Evolutionary conservation across 1,139 yeast genomes (phyloP).

Genomic region (Pichia sp.): DNA sequence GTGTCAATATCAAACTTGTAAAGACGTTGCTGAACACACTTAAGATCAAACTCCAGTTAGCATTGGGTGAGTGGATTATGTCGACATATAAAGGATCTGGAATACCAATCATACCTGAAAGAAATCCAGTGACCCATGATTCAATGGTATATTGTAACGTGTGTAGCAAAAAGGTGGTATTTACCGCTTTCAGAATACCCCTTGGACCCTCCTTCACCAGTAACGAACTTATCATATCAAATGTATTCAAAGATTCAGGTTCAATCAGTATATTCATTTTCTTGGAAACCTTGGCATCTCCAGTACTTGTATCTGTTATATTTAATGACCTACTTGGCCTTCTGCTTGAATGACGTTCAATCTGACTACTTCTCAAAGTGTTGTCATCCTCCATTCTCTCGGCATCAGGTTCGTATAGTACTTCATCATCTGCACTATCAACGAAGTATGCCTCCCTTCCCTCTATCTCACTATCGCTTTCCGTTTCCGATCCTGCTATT

Average conservation of each 20-base stretch:
- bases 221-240: constrained; percentile 65
- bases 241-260: constrained; percentile 59
- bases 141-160: constrained; percentile 74
- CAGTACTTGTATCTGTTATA: no score
- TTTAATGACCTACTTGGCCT: no score
- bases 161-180: constrained; percentile 74
- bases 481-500: no score
- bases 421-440: constrained; percentile 12
- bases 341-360: constrained; percentile 22
- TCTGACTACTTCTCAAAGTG: constrained; percentile 19
- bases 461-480: constrained; percentile 26
- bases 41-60: constrained; percentile 57
- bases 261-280: constrained; percentile 32
- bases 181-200: constrained; percentile 82
- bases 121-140: constrained; percentile 87
- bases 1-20: constrained; percentile 73
- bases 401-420: neutral
- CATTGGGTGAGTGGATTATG: constrained; percentile 73
- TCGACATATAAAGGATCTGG: constrained; percentile 90
- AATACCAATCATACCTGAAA: constrained; percentile 74
- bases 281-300: no score
- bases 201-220: constrained; percentile 72
- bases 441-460: constrained; percentile 40
- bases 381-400: neutral
- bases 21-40: constrained; percentile 67